phyloP scores from a whole-genome alignment of 2,329 filamentous ascomycete genomes.

The Trichoderma polysporum region DNA sequence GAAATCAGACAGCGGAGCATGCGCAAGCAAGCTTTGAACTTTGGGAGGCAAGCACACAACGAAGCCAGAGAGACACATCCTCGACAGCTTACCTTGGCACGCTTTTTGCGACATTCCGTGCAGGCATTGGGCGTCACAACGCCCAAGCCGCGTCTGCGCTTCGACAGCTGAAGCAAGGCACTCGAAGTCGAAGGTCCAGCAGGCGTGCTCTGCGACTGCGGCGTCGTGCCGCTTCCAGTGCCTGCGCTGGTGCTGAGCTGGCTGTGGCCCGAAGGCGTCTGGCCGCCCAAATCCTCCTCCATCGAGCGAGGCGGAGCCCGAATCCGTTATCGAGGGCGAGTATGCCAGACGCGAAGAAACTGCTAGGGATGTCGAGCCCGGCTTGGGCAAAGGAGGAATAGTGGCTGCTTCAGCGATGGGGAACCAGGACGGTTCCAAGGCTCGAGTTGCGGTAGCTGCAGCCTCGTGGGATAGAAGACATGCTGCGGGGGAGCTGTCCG shows the following conservation, averaged over 20 bases:
- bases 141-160: constrained; percentile 54
- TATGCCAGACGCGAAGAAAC: not conserved
- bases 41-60: constrained; percentile 36
- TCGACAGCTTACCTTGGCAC: constrained; percentile 51
- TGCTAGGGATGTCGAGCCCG: not conserved
- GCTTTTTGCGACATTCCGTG: constrained; percentile 62
- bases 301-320: constrained; percentile 1
- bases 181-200: constrained; percentile 11
- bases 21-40: no score
- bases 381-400: not conserved
- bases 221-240: constrained; percentile 32
- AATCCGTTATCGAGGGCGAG: not conserved
- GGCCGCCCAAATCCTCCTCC: constrained; percentile 29
- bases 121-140: constrained; percentile 61
- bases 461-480: constrained; percentile 21
- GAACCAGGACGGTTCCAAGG: constrained; percentile 16
- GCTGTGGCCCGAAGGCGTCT: constrained; percentile 32
- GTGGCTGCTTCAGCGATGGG: constrained; percentile 18
- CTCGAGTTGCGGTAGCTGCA: constrained; percentile 20
- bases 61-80: not conserved
- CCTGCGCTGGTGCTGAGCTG: constrained; percentile 33
- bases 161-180: constrained; percentile 39
- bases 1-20: constrained; percentile 36
- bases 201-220: constrained; percentile 32
- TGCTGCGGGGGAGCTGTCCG: constrained; percentile 19